Base-by-base conservation (phyloP, 2,329 filamentous ascomycete species). In the Aspergillus costaricaensis region DNA sequence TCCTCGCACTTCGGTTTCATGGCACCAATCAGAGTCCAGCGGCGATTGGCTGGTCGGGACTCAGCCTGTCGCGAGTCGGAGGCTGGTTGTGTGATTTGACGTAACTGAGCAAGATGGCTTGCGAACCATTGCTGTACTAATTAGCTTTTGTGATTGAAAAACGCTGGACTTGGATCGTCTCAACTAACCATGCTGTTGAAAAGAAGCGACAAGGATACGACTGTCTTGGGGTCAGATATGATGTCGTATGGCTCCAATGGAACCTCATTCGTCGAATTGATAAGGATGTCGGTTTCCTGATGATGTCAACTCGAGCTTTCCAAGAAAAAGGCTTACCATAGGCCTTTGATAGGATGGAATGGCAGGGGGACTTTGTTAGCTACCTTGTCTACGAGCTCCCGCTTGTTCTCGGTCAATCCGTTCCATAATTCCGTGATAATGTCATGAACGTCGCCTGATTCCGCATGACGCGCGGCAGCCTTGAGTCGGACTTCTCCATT, bases 181-280 rank as follows among this genome's bases (percentile, higher is more conserved):
- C 59, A 50, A 66, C 75, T 65, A 68, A 81, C 79, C 92, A 98
- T 96, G 80, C 93, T 97, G 53, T 93, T 97, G 76, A 96, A 96
- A 38, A 99, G 81, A 41, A 97, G 84, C 68, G 93, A 97, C 4
- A 99, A 80, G 4, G 90, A 90, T 47, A 89, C 87, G 27, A 98
- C 89, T 4, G 88, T 90, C 73, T 98, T 96, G 25, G 91, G 88
- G 70, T 98, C 93, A 47, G 90, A 89, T 64, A 98, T 93, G 52
- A 97, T 88, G 73, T 98, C 94, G 67, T 89, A 89, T 55, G 89
- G 83, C 63, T 89, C 86, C 10, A 96, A 78, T 3, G 86, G 83
- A 19, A 83, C 83, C 61, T 88, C 85, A 60, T 83, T 81, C 12
- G 83, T 81, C 14, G 78, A 76, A 47, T 80, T 73, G 8, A 88